phyloP scores from a whole-genome alignment of 208 protist species.

The Wallacemonas sp. region DNA sequence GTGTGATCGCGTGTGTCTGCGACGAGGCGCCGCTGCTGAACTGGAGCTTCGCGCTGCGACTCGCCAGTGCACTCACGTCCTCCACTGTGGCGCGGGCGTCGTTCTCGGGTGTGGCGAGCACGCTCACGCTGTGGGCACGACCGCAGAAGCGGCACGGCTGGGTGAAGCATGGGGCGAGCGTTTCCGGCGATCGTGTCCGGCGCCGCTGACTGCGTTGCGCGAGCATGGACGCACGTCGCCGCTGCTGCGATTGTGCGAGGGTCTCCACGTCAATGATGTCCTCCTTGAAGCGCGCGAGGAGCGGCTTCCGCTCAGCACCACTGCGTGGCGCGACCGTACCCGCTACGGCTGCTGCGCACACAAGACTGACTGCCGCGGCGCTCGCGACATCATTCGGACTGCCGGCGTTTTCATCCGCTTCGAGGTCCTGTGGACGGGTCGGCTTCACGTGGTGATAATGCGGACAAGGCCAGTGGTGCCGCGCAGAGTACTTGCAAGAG shows the following conservation, averaged over 20 bases:
- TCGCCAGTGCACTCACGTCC: not conserved
- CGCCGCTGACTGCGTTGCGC: not conserved
- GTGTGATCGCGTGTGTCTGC: not conserved
- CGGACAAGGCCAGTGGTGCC: constrained; percentile 54
- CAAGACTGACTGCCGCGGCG: not conserved
- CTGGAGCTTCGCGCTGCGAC: not conserved
- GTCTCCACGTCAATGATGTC: not conserved
- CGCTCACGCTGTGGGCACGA: not conserved
- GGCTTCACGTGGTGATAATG: constrained; percentile 33
- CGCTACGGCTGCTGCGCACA: not conserved
- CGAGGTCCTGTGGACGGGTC: constrained; percentile 6
- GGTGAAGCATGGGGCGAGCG: too few relatives aligned
- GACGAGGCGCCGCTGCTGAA: not conserved
- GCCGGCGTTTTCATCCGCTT: constrained; percentile 9
- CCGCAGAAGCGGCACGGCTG: constrained; percentile 2
- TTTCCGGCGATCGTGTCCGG: not conserved
- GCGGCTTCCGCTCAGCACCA: not conserved
- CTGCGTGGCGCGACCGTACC: not conserved
- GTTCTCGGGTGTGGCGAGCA: not conserved
- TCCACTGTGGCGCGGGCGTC: not conserved
- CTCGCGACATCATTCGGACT: not conserved
- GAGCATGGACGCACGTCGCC: not conserved
- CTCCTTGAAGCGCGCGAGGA: not conserved
- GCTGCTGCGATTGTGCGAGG: not conserved
- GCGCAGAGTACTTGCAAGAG: constrained; percentile 29